Evolutionary conservation across 805 yeast species (phyloP).

Genomic region (Schizosaccharomyces japonicus): DNA sequence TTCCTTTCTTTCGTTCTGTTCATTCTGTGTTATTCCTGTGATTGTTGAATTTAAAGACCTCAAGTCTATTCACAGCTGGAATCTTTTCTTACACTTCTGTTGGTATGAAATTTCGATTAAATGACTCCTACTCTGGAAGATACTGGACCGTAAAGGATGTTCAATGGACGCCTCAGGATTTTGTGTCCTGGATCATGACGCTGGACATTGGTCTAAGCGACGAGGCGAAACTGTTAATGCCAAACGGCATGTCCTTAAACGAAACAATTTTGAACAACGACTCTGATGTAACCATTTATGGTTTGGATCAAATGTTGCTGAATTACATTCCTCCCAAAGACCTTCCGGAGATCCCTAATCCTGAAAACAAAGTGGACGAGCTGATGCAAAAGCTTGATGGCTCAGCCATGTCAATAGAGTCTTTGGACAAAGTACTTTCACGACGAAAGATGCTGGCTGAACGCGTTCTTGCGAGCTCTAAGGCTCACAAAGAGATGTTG

Average conservation of each 20-base stretch:
- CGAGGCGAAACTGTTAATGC: not conserved
- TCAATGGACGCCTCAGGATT: not conserved
- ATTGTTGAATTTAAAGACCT: too few relatives aligned
- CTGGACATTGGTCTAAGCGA: not conserved
- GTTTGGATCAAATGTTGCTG: not conserved
- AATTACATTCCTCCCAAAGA: not conserved
- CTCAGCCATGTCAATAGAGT: too few relatives aligned
- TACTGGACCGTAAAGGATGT: not conserved
- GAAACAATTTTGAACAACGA: not conserved
- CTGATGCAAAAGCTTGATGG: too few relatives aligned
- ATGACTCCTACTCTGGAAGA: constrained; percentile 1
- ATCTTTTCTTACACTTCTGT: too few relatives aligned
- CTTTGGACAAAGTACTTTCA: not conserved
- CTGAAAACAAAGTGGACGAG: too few relatives aligned
- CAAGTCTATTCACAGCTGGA: too few relatives aligned
- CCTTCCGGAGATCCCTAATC: not conserved
- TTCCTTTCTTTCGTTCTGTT: too few relatives aligned
- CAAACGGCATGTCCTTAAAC: not conserved
- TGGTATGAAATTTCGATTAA: not conserved
- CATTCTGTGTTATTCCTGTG: too few relatives aligned
- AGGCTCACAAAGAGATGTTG: not conserved
- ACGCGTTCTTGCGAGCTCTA: not conserved
- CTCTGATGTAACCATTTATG: not conserved
- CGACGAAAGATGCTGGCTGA: not conserved
- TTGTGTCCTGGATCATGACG: not conserved